Conservation (phyloP, 202 grass and related monocot species). For the Tripidium arundinaceum region DNA sequence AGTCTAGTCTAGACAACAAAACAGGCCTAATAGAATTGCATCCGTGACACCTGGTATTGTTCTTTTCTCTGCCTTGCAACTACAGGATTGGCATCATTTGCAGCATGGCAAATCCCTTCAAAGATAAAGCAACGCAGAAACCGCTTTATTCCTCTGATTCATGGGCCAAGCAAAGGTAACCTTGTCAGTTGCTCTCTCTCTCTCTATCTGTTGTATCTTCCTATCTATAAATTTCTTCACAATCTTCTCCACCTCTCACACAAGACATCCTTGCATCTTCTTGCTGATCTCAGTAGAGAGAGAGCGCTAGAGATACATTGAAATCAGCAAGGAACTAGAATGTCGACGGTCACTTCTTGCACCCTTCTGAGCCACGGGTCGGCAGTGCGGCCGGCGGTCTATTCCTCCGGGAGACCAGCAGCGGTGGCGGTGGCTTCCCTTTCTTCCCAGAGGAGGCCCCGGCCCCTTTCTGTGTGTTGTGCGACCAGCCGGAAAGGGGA, state of each 20-base stretch:
- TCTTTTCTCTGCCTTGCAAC: slow-evolving; percentile 8
- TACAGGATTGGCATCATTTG: slow-evolving; percentile 25
- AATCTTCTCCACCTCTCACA: background rate
- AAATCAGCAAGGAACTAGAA: background rate
- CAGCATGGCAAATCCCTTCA: background rate
- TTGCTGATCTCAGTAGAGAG: background rate
- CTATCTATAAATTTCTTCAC: slow-evolving; percentile 10
- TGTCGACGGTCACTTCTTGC: slow-evolving; percentile 33
- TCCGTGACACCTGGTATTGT: background rate
- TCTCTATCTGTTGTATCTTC: background rate
- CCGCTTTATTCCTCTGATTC: slow-evolving; percentile 28
- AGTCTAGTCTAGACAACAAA: no score
- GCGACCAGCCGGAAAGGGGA: background rate
- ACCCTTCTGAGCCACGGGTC: background rate
- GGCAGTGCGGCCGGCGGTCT: background rate
- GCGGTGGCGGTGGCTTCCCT: background rate
- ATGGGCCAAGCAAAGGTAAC: slow-evolving; percentile 25
- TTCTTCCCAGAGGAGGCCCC: background rate
- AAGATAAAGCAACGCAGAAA: slow-evolving; percentile 11
- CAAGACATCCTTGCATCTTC: background rate
- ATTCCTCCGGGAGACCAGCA: background rate
- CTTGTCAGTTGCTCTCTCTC: background rate
- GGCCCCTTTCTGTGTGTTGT: slow-evolving; percentile 6
- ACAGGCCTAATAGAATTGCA: background rate
- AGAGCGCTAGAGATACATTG: background rate